phyloP scores from a whole-genome alignment of 345 rosid species.

The Gossypium turneri region DNA sequence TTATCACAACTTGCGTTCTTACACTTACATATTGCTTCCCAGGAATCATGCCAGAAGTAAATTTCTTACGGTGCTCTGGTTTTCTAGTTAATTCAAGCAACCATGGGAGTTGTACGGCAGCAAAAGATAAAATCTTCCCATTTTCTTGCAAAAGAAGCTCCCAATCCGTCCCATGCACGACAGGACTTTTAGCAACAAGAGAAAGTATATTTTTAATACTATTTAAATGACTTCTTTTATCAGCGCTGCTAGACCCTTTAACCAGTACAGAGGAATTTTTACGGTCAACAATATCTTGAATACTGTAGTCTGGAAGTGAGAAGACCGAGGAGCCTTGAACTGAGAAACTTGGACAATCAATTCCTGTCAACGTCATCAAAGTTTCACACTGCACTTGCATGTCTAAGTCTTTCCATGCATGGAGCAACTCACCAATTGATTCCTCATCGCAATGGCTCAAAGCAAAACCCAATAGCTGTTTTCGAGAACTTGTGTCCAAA shows the following conservation, averaged over 20 bases:
- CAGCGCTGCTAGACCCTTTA: constrained; percentile 36
- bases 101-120: constrained; percentile 82
- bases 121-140: constrained; percentile 69
- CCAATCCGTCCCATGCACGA: constrained; percentile 45
- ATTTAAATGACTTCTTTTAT: constrained; percentile 39
- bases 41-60: constrained; percentile 41
- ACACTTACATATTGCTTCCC: constrained; percentile 65
- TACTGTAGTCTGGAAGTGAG: constrained; percentile 28
- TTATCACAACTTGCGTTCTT: constrained; percentile 52
- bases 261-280: constrained; percentile 44
- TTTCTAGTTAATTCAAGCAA: constrained; percentile 69
- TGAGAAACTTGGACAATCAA: constrained; percentile 39
- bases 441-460: constrained; percentile 91
- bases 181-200: constrained; percentile 53
- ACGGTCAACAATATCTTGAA: constrained; percentile 40
- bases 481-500: constrained; percentile 74
- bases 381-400: constrained; percentile 40
- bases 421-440: constrained; percentile 84
- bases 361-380: constrained; percentile 45
- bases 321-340: constrained; percentile 26
- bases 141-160: constrained; percentile 54
- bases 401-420: constrained; percentile 98
- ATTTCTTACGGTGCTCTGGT: constrained; percentile 39
- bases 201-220: constrained; percentile 45
- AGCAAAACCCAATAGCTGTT: constrained; percentile 84